Evolutionary conservation across 805 yeast genomes (phyloP).

Genomic region (Starmerella floris): DNA sequence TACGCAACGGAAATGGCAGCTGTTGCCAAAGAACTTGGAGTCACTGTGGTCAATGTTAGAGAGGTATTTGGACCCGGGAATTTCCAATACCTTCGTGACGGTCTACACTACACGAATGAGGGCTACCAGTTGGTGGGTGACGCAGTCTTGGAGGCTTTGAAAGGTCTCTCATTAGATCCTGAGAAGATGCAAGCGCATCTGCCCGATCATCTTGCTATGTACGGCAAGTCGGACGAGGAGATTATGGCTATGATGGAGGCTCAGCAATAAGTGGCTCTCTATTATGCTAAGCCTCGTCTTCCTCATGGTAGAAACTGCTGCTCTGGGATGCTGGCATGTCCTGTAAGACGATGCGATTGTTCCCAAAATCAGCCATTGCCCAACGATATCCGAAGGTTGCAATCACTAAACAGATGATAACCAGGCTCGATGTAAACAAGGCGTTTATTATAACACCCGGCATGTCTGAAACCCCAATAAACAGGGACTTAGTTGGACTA

Average conservation of each 20-base stretch:
- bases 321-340: background rate
- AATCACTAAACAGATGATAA: background rate
- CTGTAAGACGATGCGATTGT: background rate
- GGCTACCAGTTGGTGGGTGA: slow-evolving; percentile 33
- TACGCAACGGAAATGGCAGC: background rate
- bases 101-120: slow-evolving; percentile 45
- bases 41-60: slow-evolving; percentile 46
- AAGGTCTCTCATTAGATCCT: background rate
- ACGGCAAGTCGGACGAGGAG: background rate
- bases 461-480: too few relatives aligned
- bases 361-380: background rate
- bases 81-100: slow-evolving; percentile 34
- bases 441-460: background rate
- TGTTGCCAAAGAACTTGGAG: background rate
- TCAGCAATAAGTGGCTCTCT: too few relatives aligned
- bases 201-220: background rate
- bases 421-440: background rate
- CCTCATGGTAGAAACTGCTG: background rate
- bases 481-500: too few relatives aligned
- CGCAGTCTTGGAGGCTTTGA: background rate
- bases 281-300: too few relatives aligned
- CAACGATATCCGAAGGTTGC: background rate
- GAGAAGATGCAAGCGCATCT: background rate
- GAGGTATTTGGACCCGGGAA: slow-evolving; percentile 30
- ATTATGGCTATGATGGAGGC: background rate